Evolutionary conservation across 306 rosid genomes (phyloP).

Genomic region (Fagus crenata): DNA sequence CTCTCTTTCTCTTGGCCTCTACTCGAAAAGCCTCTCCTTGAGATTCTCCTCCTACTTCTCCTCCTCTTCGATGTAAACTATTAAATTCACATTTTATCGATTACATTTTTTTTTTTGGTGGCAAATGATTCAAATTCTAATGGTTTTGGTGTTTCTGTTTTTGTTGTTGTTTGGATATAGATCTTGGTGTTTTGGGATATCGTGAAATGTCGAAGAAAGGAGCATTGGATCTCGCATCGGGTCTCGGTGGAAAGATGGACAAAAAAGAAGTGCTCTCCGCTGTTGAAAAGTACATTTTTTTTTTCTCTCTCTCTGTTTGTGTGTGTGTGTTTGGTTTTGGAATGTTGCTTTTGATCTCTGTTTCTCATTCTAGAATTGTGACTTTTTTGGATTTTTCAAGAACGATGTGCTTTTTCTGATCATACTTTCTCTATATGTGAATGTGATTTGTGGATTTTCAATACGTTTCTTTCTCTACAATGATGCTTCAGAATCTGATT

Average conservation of each 20-base stretch:
- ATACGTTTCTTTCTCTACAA: conserved; percentile 4
- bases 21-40: too few species aligned
- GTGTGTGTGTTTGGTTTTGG: not conserved
- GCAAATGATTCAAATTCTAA: too few species aligned
- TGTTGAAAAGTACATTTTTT: conserved; percentile 54
- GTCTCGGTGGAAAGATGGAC: conserved; percentile 83
- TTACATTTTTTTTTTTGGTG: too few species aligned
- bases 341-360: not conserved
- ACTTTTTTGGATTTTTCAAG: too few species aligned
- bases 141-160: not conserved
- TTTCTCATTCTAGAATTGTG: not conserved
- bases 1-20: too few species aligned
- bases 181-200: not conserved
- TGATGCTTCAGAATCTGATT: not conserved
- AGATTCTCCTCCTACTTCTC: too few species aligned
- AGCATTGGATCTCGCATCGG: conserved; percentile 83
- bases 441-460: not conserved
- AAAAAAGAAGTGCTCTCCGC: conserved; percentile 67
- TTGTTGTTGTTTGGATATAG: conserved; percentile 4
- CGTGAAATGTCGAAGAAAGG: conserved; percentile 47
- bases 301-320: conserved; percentile 2
- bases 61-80: too few species aligned
- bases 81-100: too few species aligned
- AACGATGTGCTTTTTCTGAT: too few species aligned
- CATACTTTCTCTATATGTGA: not conserved